Base-by-base conservation (phyloP, 345 rosid genomes). In the Dipteronia sinensis region DNA sequence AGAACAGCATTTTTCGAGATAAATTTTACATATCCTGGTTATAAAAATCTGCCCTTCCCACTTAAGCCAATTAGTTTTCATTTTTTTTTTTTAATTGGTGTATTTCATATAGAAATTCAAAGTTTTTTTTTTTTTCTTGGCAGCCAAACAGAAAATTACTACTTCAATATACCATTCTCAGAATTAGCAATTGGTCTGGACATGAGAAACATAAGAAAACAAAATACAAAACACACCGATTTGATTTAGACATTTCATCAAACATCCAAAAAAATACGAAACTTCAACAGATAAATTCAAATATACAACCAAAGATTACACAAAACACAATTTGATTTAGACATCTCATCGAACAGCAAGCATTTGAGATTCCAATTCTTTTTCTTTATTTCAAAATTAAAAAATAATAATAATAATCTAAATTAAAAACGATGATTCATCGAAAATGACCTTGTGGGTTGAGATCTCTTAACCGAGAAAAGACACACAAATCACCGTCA, bases 401-500 rank as follows among this genome's bases (percentile, higher is more conserved):
- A 64, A 44, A 44, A 16, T 2, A 34, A 3, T 34, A 4, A 34
- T 34, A 34, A 34, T 34, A 34, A 75, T 25, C 29, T 13, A n/a
- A 59, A 56, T 56, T 23, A 49, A 34, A 68, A 58, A 27, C 27
- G 27, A 27, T n/a, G 59, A 38, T 62, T 27, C 47, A 47, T 62
- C 55, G 81, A 81, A 84, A 85, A 85, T 72, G 84, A 85, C 95
- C 84, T 82, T 61, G 78, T 25, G 38, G 81, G 77, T 75, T 63
- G 80, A 77, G 85, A 89, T 91, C 92, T 90, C 92, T 82, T 78
- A 82, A 71, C 85, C 82, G 23, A 76, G 62, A 72, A 55, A 62
- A 67, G 67, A 65, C 62, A 79, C 82, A 38, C 59, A 72, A 79
- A 77, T 79, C 80, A 72, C 59, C 70, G 34, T 77, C 81, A 74